Base-by-base conservation (phyloP, 1,139 yeast species). In the Magnusiomyces fungicola region DNA sequence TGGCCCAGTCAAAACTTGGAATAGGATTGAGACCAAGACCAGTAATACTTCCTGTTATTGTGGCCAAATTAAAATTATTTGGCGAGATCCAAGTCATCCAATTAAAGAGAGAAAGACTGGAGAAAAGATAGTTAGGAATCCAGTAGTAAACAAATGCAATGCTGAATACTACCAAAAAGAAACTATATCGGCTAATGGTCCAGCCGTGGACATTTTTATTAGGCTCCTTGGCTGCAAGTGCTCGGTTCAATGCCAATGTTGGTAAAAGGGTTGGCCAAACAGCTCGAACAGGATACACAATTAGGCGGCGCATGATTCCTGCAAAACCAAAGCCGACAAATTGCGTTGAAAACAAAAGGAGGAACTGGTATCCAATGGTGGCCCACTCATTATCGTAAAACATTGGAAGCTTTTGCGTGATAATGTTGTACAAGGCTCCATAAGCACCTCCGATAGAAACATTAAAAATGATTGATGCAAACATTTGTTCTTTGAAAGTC, bases 401-500 rank as follows among this genome's bases (percentile, higher is more conserved):
- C 34, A 58, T 50, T 27, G 58, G 57, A 14, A 68, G 52, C 50
- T 69, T 70, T 56, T 70, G 73, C 39, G 66, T 69, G 45, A 68
- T 64, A 47, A 74, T 49, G 53, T 74, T 53, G 67, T 67, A 53
- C 71, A 68, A 40, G 22, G 55, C 66, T 22, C 70, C 73, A 52
- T 74, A 72, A 9, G 54, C 54, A 18, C 52, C 52, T 24, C 54
- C 52, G 24, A 52, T 52, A 25, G 59, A 50, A 30, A 56, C 58
- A 24, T 52, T 49, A 41, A 57, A 51, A 33, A 58, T 56, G 39
- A 58, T 48, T 1, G 83, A 74, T 2, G 79, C 68, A 53, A 79
- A 68, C 81, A 79, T 79, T 68, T 82, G 87, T 60, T 83, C 90
- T 61, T 83, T 83, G 60, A 69, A 74, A 32, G 75, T 69, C 84